Base-by-base conservation (phyloP, 495 filamentous ascomycete species). In the Penicillium bialowiezense region DNA sequence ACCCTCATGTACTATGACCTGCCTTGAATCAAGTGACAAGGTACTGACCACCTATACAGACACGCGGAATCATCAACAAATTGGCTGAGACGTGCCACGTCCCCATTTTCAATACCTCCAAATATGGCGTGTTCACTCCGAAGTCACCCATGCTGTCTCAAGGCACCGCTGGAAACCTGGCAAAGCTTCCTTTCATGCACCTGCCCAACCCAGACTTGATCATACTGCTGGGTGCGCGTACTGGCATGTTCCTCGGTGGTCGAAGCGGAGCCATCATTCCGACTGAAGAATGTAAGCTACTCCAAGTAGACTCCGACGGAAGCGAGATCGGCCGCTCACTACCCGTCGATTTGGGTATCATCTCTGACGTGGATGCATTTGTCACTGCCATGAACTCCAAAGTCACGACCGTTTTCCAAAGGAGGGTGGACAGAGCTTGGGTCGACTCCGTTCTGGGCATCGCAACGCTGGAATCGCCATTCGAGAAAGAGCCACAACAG, bases 181-280 rank as follows among this genome's bases (percentile, higher is more conserved):
- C 51, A 0, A 55, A 49, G n/a, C 52, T 65, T 2, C 41, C 42
- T 1, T 35, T 56, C 13, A 51, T 53, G 1, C 28, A 55, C 10
- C 12, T 52, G 0, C 14, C 52, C 0, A 21, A 34, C 9, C 59
- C 63, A 23, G 63, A 66, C 35, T 43, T 66, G 7, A 32, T 63
- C 5, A 14, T 63, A 2, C 59, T 66, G 1, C 54, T 66, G 2
- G 63, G 63, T 17, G 53, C 63, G 0, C 47, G 63, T 33, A 66
- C 63, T 14, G 63, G 63, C 14, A 63, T 66, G 63, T 63, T 54
- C 23, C 55, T 66, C 2, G 59, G 45, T 3, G 55, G 59, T 12
- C 55, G 55, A 15, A 57, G 51, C 43, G 52, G 57, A 7, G 55
- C 55, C 17, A 59, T 66, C 19, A 60, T 66, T 18, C 63, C 63